A percentile compares a stretch with the other conserved stretches of the same genome.
phyloP scores from a whole-genome alignment of 1,139 yeast genomes.

The Scheffersomyces illinoinensis region DNA sequence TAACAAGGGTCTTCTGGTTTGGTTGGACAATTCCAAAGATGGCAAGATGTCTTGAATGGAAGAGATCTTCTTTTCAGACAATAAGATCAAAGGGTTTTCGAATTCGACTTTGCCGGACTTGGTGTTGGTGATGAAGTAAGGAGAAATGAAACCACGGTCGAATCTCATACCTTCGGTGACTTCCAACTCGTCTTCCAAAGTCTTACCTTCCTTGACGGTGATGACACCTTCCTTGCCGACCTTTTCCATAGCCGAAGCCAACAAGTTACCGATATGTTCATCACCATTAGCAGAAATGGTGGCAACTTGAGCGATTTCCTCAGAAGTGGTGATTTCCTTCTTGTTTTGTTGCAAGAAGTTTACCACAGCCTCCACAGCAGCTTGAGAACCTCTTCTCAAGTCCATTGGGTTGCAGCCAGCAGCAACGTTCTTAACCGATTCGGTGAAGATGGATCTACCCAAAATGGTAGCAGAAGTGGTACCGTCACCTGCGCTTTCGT shows the following conservation, averaged over 20 bases:
- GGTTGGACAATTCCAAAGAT: constrained; percentile 91
- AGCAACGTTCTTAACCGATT: constrained; percentile 96
- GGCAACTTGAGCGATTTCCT: constrained; percentile 98
- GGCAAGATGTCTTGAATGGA: constrained; percentile 93
- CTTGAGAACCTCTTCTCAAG: constrained; percentile 97
- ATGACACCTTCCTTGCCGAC: constrained; percentile 99
- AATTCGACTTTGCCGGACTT: constrained; percentile 97
- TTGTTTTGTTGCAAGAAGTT: constrained; percentile 85
- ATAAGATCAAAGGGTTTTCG: constrained; percentile 87
- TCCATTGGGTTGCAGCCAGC: constrained; percentile 99
- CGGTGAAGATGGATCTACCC: constrained; percentile 96
- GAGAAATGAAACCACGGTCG: constrained; percentile 98
- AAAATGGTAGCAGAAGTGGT: constrained; percentile 97
- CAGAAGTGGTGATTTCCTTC: constrained; percentile 95
- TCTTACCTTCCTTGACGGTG: constrained; percentile 95
- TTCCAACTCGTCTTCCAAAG: constrained; percentile 94
- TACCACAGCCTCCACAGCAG: constrained; percentile 97
- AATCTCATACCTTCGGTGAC: constrained; percentile 99
- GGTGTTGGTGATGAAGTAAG: constrained; percentile 95
- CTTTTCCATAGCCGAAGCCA: constrained; percentile 98
- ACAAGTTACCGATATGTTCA: constrained; percentile 85
- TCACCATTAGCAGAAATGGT: constrained; percentile 99
- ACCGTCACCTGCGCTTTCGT: constrained; percentile 99
- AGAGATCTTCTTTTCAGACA: constrained; percentile 94
- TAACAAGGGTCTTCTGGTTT: constrained; percentile 91